phyloP scores from a whole-genome alignment of 345 rosid genomes.

The Acer yangbiense region DNA sequence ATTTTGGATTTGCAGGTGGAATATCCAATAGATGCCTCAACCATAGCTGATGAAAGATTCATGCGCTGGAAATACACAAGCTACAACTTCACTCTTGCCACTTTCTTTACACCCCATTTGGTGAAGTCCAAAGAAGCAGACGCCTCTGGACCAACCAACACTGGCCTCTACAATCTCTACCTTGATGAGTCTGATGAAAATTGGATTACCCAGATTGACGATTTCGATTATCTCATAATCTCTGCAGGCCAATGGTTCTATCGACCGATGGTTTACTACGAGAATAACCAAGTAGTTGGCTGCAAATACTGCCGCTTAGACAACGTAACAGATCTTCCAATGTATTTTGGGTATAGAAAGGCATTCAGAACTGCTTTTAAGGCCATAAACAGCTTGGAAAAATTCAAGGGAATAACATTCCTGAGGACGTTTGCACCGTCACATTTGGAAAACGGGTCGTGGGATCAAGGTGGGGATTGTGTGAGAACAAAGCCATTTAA shows the following conservation, averaged over 20 bases:
- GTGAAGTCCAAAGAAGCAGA: constrained; percentile 46
- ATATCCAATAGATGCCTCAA: constrained; percentile 70
- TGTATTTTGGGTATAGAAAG: constrained; percentile 64
- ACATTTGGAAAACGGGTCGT: constrained; percentile 77
- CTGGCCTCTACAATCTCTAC: constrained; percentile 56
- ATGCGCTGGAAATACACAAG: constrained; percentile 66
- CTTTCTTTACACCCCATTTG: constrained; percentile 72
- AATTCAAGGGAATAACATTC: constrained; percentile 59
- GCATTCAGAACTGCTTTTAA: constrained; percentile 70
- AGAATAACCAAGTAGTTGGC: constrained; percentile 43
- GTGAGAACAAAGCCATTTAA: constrained; percentile 52
- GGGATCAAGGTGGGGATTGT: constrained; percentile 89
- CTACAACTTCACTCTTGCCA: constrained; percentile 73
- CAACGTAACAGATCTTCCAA: constrained; percentile 55
- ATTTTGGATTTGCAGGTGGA: constrained; percentile 49
- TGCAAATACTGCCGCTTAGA: constrained; percentile 62
- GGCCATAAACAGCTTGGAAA: constrained; percentile 52
- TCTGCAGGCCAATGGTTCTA: constrained; percentile 89
- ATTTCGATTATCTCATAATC: constrained; percentile 63
- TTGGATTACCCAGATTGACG: constrained; percentile 62
- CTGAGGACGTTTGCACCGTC: constrained; percentile 74
- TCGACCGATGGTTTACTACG: constrained; percentile 59
- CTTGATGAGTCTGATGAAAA: constrained; percentile 57
- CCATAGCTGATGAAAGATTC: constrained; percentile 52
- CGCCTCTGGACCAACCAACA: constrained; percentile 37